A percentile compares a stretch with the other conserved stretches of the same genome.
phyloP scores from a whole-genome alignment of 176 grass and related monocot genomes.

The Aegilops umbellulata region DNA sequence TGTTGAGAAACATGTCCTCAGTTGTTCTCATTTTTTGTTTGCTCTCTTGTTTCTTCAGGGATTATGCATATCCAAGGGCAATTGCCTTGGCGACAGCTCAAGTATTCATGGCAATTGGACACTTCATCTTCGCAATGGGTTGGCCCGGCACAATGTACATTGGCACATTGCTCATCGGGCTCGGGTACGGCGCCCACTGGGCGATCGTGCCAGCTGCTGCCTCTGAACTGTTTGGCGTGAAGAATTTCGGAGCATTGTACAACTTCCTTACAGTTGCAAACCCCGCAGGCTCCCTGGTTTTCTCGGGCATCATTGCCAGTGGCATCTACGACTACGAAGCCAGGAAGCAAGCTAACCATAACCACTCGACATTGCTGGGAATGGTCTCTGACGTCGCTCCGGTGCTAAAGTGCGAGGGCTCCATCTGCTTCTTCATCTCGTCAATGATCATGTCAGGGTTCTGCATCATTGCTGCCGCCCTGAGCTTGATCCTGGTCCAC shows the following conservation, averaged over 20 bases:
- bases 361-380: conserved; percentile 26
- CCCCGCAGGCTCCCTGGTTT: conserved; percentile 79
- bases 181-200: conserved; percentile 64
- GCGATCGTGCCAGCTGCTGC: conserved; percentile 58
- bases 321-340: conserved; percentile 87
- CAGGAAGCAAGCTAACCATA: conserved; percentile 61
- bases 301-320: conserved; percentile 89
- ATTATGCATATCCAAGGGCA: conserved; percentile 76
- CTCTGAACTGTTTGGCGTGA: conserved; percentile 69
- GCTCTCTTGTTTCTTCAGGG: conserved; percentile 40
- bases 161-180: conserved; percentile 47
- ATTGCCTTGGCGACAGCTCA: conserved; percentile 73
- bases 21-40: neutral
- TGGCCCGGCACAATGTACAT: conserved; percentile 61
- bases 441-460: conserved; percentile 87
- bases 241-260: conserved; percentile 62
- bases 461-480: conserved; percentile 57
- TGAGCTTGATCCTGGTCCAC: conserved; percentile 68
- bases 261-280: conserved; percentile 69
- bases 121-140: conserved; percentile 81
- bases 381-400: conserved; percentile 29
- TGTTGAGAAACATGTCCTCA: neutral
- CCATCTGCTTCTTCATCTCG: conserved; percentile 83
- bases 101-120: conserved; percentile 72
- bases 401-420: conserved; percentile 58